phyloP scores from a whole-genome alignment of 352 stramenopile genomes.

The Phytophthora citrophthora region DNA sequence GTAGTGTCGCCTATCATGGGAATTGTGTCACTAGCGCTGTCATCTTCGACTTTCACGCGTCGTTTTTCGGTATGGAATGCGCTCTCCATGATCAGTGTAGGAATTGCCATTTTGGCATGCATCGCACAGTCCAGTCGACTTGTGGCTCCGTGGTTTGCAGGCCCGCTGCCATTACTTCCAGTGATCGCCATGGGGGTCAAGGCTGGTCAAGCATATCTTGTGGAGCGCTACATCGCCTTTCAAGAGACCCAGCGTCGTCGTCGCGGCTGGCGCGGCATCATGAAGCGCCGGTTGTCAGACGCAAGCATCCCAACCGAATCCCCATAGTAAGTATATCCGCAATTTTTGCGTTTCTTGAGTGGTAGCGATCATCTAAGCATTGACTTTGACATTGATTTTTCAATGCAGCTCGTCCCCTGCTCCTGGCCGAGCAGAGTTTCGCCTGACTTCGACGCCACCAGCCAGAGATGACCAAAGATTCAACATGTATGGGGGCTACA shows the following conservation, averaged over 20 bases:
- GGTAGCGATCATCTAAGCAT: constrained; percentile 2
- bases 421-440: constrained; percentile 30
- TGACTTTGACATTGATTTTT: constrained; percentile 1
- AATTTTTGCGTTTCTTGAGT: too few species aligned
- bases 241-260: constrained; percentile 78
- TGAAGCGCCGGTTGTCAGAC: constrained; percentile 84
- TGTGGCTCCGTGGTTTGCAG: constrained; percentile 83
- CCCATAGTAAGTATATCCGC: constrained; percentile 44
- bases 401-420: constrained; percentile 28
- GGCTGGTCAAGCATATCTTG: constrained; percentile 64
- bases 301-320: constrained; percentile 75
- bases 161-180: constrained; percentile 71
- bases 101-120: constrained; percentile 70
- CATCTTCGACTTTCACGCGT: constrained; percentile 71
- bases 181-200: constrained; percentile 73
- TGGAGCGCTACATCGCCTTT: constrained; percentile 82
- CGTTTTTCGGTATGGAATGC: constrained; percentile 83
- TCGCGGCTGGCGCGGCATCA: constrained; percentile 80
- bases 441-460: constrained; percentile 22
- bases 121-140: constrained; percentile 69
- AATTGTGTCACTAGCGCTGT: constrained; percentile 75
- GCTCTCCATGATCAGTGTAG: constrained; percentile 80
- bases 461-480: constrained; percentile 26
- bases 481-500: constrained; percentile 23
- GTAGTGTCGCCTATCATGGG: constrained; percentile 77